Conservation (phyloP, 768 basidiomycete genomes). For the Amanita muscaria region DNA sequence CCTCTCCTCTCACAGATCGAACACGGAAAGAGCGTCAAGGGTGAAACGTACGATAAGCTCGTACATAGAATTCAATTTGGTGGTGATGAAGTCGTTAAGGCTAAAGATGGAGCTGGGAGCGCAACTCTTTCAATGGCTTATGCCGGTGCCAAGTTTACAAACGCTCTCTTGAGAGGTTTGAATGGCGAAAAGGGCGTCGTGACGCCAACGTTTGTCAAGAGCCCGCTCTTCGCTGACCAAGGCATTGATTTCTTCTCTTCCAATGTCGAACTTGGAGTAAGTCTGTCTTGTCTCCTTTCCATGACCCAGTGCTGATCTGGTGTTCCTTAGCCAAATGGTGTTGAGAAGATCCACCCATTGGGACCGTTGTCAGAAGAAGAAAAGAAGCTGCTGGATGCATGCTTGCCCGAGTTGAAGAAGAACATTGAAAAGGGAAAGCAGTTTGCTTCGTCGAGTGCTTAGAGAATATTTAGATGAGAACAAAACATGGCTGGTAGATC, state of each 20-base stretch:
- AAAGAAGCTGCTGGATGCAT: slow-evolving; percentile 77
- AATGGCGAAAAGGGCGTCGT: slow-evolving; percentile 85
- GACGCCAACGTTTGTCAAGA: slow-evolving; percentile 84
- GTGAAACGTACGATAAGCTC: slow-evolving; percentile 68
- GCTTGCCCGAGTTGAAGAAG: slow-evolving; percentile 89
- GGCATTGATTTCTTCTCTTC: slow-evolving; percentile 95
- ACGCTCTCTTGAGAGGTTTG: slow-evolving; percentile 72
- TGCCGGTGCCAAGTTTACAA: slow-evolving; percentile 88
- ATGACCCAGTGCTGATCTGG: slow-evolving; percentile 13
- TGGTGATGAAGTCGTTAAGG: slow-evolving; percentile 98
- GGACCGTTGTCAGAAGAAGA: slow-evolving; percentile 77
- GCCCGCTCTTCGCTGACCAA: slow-evolving; percentile 72
- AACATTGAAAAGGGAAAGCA: slow-evolving; percentile 94
- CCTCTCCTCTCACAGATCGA: slow-evolving; percentile 83
- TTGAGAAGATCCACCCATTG: slow-evolving; percentile 85
- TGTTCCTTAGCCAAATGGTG: slow-evolving; percentile 58
- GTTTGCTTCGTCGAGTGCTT: slow-evolving; percentile 59
- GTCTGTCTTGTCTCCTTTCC: slow-evolving; percentile 15
- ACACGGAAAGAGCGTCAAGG: slow-evolving; percentile 62
- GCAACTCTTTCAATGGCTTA: slow-evolving; percentile 95
- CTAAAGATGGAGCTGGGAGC: slow-evolving; percentile 91
- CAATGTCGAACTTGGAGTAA: slow-evolving; percentile 88
- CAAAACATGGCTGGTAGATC: no score
- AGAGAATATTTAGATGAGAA: no score
- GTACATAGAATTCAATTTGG: slow-evolving; percentile 95